A percentile compares a stretch with the other conserved stretches of the same genome.
These are phyloP conservation scores for Suhomyces terraborum DNA, from an alignment of 1,139 yeast genomes.

Conservation along the genomic window DNA sequence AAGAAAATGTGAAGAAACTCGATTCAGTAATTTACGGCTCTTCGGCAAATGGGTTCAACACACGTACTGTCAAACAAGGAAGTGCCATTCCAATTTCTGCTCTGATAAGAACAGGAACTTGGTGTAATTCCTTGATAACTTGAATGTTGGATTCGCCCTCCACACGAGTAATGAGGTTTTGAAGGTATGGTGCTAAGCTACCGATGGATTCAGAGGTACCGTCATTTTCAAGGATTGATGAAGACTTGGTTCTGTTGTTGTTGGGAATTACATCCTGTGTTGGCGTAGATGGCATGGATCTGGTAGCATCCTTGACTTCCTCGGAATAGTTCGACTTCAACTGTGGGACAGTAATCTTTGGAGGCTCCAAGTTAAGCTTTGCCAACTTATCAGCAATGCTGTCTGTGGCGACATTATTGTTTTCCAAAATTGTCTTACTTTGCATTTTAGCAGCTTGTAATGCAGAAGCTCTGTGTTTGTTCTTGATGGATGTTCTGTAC, in stretches of 20 bases:
- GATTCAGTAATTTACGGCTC: slow-evolving; percentile 6
- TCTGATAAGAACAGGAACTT: slow-evolving; percentile 81
- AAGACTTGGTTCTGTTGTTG: slow-evolving; percentile 29
- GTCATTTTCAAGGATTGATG: slow-evolving; percentile 23
- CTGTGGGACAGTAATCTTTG: slow-evolving; percentile 48
- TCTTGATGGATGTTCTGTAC: slow-evolving; percentile 75
- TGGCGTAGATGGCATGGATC: slow-evolving; percentile 34
- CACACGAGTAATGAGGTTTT: slow-evolving; percentile 54
- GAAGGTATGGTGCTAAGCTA: slow-evolving; percentile 58
- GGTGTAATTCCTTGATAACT: slow-evolving; percentile 74
- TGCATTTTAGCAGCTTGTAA: slow-evolving; percentile 66
- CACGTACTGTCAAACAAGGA: slow-evolving; percentile 91
- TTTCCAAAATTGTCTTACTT: slow-evolving; percentile 37
- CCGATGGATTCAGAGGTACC: slow-evolving; percentile 24
- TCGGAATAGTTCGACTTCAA: slow-evolving; percentile 11
- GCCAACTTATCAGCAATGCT: slow-evolving; percentile 51
- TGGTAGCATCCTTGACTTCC: slow-evolving; percentile 18
- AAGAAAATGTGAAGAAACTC: not conserved
- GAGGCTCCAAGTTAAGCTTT: slow-evolving; percentile 54
- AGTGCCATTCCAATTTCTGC: slow-evolving; percentile 95
- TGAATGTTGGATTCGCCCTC: slow-evolving; percentile 70
- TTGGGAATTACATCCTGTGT: slow-evolving; percentile 29
- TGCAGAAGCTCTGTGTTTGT: slow-evolving; percentile 75
- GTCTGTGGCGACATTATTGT: slow-evolving; percentile 36
- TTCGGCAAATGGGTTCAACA: slow-evolving; percentile 78